Evolutionary conservation across 2,329 filamentous ascomycete species (phyloP), one percentile per base, ranked within the genome.

Genomic region (Periglandula ipomoeae): DNA sequence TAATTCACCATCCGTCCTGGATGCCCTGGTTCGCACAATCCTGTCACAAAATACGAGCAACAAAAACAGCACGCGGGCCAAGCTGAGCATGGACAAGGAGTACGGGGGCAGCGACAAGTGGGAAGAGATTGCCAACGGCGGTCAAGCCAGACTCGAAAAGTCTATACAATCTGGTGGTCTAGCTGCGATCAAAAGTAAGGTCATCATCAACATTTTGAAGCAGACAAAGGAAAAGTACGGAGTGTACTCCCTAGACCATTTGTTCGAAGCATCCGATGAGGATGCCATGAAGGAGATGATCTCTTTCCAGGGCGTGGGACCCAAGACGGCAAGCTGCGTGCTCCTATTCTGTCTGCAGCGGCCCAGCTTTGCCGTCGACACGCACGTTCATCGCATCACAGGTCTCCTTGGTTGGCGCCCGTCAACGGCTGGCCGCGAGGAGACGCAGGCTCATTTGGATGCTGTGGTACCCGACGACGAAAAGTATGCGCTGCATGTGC

Each of bases 141-240:
- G 72, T 0, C 61, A 62, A 38, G 52, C 60, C 13, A 65, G 63
- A 53, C 62, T 75, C 5, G 65, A 71, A 51, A 71, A 81, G 55
- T 79, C 85, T 0, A 89, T 90, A 58, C 80, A 81, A 61, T 73
- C 73, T 22, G 87, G 87, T 26, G 87, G 87, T 0, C 70, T 91
- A 1, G 83, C 81, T 13, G 76, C 77, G 32, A 72, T 79, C n/a
- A 93, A 91, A 65, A 85, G 81, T 59, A 82, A 78, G 50, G 79
- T 82, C 56, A 87, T 91, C 56, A 79, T 89, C 55, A 65, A 68
- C 32, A 83, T 89, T 47, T 68, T 91, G 57, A 68, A 75, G 43
- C 82, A 87, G 59, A 84, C 82, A 34, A 71, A 78, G 46, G 61
- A 55, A 20, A 56, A 57, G 26, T 62, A 72, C 57, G 71, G 70